Percentiles rank a stretch among this genome's conserved stretches.
phyloP scores from a whole-genome alignment of 2,329 filamentous ascomycete genomes.

The Clathrospora elynae region DNA sequence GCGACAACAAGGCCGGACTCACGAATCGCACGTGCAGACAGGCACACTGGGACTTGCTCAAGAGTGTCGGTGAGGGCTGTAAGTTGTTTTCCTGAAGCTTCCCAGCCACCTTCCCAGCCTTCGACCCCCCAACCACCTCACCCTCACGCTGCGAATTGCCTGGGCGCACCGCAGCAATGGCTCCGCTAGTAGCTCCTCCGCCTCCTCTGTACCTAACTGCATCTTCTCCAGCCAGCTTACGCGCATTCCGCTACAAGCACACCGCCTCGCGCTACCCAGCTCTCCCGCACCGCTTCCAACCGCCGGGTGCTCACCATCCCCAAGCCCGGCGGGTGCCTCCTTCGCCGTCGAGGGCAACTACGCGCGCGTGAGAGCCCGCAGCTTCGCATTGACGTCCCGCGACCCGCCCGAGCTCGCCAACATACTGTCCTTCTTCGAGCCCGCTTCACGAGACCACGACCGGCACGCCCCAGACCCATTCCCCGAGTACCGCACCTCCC shows the following conservation, averaged over 20 bases:
- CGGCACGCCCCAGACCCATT: slow-evolving; percentile 35
- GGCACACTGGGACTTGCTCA: slow-evolving; percentile 10
- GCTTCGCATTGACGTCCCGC: slow-evolving; percentile 39
- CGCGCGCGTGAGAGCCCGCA: slow-evolving; percentile 14
- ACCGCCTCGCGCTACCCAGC: slow-evolving; percentile 17
- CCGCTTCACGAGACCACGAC: slow-evolving; percentile 47
- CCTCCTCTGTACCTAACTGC: slow-evolving; percentile 30
- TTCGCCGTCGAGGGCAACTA: slow-evolving; percentile 26
- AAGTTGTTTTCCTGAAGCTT: slow-evolving; percentile 12
- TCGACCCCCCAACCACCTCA: slow-evolving; percentile 24
- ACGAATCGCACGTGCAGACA: slow-evolving; percentile 22
- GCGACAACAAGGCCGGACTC: slow-evolving; percentile 13
- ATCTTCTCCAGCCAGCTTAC: slow-evolving; percentile 26
- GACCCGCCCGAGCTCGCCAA: slow-evolving; percentile 32
- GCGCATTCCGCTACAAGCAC: slow-evolving; percentile 27
- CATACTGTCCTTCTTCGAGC: slow-evolving; percentile 32
- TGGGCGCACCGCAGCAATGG: slow-evolving; percentile 27
- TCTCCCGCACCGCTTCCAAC: slow-evolving; percentile 17
- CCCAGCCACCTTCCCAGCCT: slow-evolving; percentile 29
- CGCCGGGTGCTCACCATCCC: slow-evolving; percentile 19
- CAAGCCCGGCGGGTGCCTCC: slow-evolving; percentile 28
- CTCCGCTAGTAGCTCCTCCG: slow-evolving; percentile 29
- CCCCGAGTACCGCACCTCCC: slow-evolving; percentile 41
- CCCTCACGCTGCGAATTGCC: slow-evolving; percentile 14
- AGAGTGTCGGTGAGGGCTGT: slow-evolving; percentile 25